Evolutionary conservation across 2,329 filamentous ascomycete genomes (phyloP), one percentile per base, ranked within the genome.

Genomic region (Pochonia chlamydosporia): DNA sequence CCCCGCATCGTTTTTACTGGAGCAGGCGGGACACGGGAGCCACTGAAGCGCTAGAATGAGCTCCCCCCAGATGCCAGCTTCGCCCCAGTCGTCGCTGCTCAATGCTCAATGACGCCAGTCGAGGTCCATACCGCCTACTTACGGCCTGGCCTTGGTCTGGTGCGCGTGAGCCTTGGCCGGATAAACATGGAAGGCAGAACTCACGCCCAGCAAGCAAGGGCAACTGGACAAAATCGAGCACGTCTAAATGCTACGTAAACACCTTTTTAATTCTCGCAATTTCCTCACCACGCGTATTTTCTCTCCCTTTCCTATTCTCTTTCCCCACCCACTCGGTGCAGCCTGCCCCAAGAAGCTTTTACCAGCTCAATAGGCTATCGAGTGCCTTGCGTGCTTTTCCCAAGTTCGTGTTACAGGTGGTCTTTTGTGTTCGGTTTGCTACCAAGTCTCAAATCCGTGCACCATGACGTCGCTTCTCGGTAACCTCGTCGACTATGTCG

Each of bases 401-500:
- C 7, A n/a, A n/a, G 18, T 13, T 23, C 18, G 43, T 24, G 46
- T 37, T 20, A 47, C 33, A 31, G 31, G 23, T 47, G 25, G n/a
- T 44, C 33, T 47, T 35, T 36, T 43, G 8, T 11, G 26, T 9
- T 26, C 24, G 10, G 5, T 24, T 36, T 25, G 33, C 40, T 16
- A 10, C 16, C 9, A 8, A 11, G 21, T 31, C 13, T 23, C 24
- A n/a, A 16, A 8, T 14, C 16, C 37, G 43, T 33, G 46, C 55
- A 56, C 53, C 54, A 74, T 76, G 73, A 63, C 66, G 53, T 59
- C 64, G 49, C 55, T 65, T 30, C 53, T 64, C 41, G 59, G 62
- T 51, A 65, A 74, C 53, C 55, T 81, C 56, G 68, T 85, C 56
- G 77, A 86, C 61, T 75, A 88, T 63, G 70, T 89, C 55, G 81